Evolutionary conservation across 306 rosid species (phyloP), one percentile per base, ranked within the genome.

Genomic region (Calophaca sinica): DNA sequence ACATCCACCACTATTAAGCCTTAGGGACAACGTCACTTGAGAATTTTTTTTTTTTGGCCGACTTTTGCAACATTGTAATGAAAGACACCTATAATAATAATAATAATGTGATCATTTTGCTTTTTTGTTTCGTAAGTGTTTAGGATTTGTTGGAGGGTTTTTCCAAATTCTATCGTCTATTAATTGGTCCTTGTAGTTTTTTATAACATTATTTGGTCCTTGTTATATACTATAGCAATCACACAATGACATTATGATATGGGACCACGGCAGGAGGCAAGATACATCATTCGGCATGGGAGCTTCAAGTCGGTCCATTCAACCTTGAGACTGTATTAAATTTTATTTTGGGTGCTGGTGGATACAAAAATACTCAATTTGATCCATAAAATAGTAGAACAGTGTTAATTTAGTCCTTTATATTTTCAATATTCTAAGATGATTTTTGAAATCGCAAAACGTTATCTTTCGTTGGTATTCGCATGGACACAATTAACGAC

Each of bases 181-280:
- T 62, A 51, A 46, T 70, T 70, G 70, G 65, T 45, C 41, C 7
- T 55, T 32, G 52, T 54, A 20, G 26, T 20, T 20, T 20, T 20
- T 20, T 20, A 20, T 20, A 20, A 20, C 26, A 60, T 70, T 62
- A 51, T 46, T 70, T 70, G 70, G 65, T 45, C 41, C 7, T 55
- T 32, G 52, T 54, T 20, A 20, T 39, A 48, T 42, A 54, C 32
- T 32, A 6, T 14, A 78, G 11, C 33, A 44, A 32, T 2, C 36
- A 60, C 67, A 29, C 38, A 11, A 14, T 61, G 46, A 57, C 79
- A 63, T 70, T 70, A 76, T 70, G 14, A 31, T 32, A 59, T 67
- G 83, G 86, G 86, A 73, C 83, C 86, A 68, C 64, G 7, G 52
- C 20, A 50, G 1, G 62, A 68, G 79, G 73, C 49, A 82, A 42